Base-by-base conservation (phyloP, 2,329 filamentous ascomycete genomes). In the Pseudocercospora ulei region DNA sequence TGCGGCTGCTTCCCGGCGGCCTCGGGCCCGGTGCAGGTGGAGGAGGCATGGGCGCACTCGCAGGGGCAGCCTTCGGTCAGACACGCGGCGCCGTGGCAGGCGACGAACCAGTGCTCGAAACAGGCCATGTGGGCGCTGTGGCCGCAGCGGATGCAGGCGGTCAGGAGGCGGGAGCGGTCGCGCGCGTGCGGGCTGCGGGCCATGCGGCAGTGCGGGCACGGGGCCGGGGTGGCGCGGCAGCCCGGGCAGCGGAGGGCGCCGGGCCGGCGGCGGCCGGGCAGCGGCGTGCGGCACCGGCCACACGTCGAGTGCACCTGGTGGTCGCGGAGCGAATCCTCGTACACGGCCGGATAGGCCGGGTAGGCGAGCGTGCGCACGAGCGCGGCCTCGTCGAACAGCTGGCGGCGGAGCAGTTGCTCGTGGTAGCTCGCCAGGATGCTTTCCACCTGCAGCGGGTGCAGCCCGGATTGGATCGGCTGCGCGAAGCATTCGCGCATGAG, bases 101-200 rank as follows among this genome's bases (percentile, higher is more conserved):
- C 67, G 11, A 60, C 59, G 38, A 75, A 69, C 74, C 75, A 78
- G 8, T 65, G 64, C 5, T 62, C 64, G 18, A 77, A 63, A 53
- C 76, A 80, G 34, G 67, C 66, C 4, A 67, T 60, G 52, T 80
- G 76, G 2, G 70, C 73, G 24, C 70, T 68, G 49, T 80, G 76
- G 3, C 73, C 72, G 55, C 76, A 80, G 7, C 69, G 62, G 50
- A 75, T 65, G 55, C 76, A 80, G 62, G 68, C 70, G 3, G 69
- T 34, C 24, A 47, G 30, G 23, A 54, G 12, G 12, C 31, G 8
- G 27, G 26, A 20, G 18, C 19, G 19, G 18, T 36, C 36, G 8
- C 19, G 19, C 2, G 38, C 44, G 31, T 43, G 47, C 57, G 65
- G 65, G 24, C 64, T 61, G 20, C 60, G 57, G 16, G 64, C 62